A percentile compares a stretch with the other conserved stretches of the same genome.
Evolutionary conservation across 345 rosid genomes (phyloP).

Genomic region (Cardamine chenopodiifolia): DNA sequence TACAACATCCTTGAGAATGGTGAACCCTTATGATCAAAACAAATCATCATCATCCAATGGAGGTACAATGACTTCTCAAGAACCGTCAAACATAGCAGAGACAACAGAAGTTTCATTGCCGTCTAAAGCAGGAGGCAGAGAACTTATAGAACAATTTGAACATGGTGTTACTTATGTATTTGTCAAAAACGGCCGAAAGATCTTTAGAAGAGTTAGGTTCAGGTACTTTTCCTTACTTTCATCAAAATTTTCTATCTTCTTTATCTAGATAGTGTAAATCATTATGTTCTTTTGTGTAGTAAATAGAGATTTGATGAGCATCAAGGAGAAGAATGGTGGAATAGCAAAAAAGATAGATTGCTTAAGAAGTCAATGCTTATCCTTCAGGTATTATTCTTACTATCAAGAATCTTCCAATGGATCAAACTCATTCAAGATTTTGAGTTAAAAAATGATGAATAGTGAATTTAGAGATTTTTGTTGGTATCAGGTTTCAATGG

Average conservation of each 20-base stretch:
- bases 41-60: constrained; percentile 28
- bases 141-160: constrained; percentile 81
- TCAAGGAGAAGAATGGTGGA: constrained; percentile 95
- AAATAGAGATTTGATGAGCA: constrained; percentile 74
- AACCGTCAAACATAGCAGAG: constrained; percentile 39
- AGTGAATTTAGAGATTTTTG: not conserved
- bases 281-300: constrained; percentile 46
- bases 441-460: not conserved
- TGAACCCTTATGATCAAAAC: constrained; percentile 32
- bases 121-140: constrained; percentile 47
- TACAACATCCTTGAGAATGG: constrained; percentile 30
- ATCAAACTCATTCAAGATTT: not conserved
- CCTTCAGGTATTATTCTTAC: not conserved
- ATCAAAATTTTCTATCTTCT: not conserved
- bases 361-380: constrained; percentile 41
- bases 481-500: constrained; percentile 63
- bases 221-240: constrained; percentile 53
- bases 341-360: constrained; percentile 74
- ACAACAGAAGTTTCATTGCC: constrained; percentile 33
- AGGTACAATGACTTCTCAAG: constrained; percentile 39
- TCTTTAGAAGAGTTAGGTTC: constrained; percentile 89
- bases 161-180: constrained; percentile 78
- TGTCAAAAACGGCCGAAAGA: constrained; percentile 60
- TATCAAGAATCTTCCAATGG: not conserved
- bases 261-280: not conserved